Evolutionary conservation across 805 yeast species (phyloP), one percentile per base, ranked within the genome.

Genomic region (Kuraishia hungarica): DNA sequence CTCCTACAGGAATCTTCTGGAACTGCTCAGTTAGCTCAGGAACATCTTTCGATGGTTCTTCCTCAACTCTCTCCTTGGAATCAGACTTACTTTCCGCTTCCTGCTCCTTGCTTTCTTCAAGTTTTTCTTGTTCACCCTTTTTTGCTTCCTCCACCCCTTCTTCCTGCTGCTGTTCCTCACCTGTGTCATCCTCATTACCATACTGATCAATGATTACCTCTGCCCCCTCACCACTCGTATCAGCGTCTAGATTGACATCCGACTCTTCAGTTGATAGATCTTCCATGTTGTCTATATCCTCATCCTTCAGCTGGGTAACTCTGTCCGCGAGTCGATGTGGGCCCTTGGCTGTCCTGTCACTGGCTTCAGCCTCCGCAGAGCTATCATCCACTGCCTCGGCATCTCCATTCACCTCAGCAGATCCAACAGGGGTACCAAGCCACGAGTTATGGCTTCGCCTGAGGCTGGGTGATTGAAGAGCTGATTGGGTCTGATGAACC

Each of bases 401-500:
- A 6, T 26, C 29, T 10, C 29, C 29, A 15, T 47, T 23, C 8
- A 21, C 50, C 22, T n/a, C 50, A 3, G 21, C 21, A 10, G 26
- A 21, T 23, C 23, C 26, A 47, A n/a, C 50, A 23, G 26, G 23
- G 17, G 50, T 21, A 23, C 22, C 50, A 10, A 47, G 50, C 50
- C 23, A 23, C 3, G 26, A 21, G 50, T 23, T 47, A 15, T 21
- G 50, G 26, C 17, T 47, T 47, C 50, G 5, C 20, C 26, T 13
- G 8, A 47, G 6, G 13, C 50, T 21, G 15, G 43, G 43, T 7
- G 43, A 35, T 13, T 8, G 43, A 35, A 35, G 17, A 4, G 4
- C 43, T 13, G 43, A 17, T 17, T 35, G 43, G 17, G 3, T 35
- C 2, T 23, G 55, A 15, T 35, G 43, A 35, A 66, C 70, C 6